These are phyloP conservation scores for Diplogelasinospora grovesii DNA, from an alignment of 495 filamentous ascomycete genomes.

Conservation along the genomic window DNA sequence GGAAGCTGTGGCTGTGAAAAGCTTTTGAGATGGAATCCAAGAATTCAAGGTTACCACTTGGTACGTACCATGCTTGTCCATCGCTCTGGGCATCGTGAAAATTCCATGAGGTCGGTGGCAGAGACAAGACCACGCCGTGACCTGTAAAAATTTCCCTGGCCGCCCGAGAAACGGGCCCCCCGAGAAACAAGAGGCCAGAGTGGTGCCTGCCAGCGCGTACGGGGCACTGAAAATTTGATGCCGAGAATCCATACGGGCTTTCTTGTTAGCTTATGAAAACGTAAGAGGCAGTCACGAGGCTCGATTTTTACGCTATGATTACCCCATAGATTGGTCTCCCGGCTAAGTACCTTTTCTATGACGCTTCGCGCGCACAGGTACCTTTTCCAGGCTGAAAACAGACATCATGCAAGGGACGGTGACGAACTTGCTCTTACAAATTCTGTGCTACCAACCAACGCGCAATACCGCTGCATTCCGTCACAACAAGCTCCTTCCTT, in stretches of 20 bases:
- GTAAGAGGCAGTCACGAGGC: constrained; percentile 27
- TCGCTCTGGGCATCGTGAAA: too few species aligned
- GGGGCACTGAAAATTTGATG: constrained; percentile 19
- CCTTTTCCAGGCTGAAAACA: constrained; percentile 3
- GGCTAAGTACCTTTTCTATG: constrained; percentile 11
- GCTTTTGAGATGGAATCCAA: too few species aligned
- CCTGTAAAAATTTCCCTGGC: not conserved
- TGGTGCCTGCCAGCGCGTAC: constrained; percentile 13
- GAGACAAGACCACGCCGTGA: too few species aligned
- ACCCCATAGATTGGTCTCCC: constrained; percentile 19
- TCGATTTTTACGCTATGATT: constrained; percentile 28
- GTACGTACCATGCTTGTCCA: too few species aligned
- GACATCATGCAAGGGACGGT: constrained; percentile 21
- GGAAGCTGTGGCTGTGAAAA: too few species aligned
- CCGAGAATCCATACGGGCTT: constrained; percentile 16
- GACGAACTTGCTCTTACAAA: constrained; percentile 10
- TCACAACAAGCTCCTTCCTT: constrained; percentile 4
- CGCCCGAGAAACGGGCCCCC: not conserved
- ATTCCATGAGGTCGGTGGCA: too few species aligned
- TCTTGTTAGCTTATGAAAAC: constrained; percentile 32
- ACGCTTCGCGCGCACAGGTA: constrained; percentile 7
- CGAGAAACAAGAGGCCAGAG: constrained; percentile 5
- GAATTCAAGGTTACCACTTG: too few species aligned
- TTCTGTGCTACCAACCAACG: constrained; percentile 6
- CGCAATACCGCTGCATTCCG: constrained; percentile 14